These are phyloP conservation scores for Tilletia horrida DNA, from an alignment of 1,284 basidiomycete genomes.

Conservation along the genomic window DNA sequence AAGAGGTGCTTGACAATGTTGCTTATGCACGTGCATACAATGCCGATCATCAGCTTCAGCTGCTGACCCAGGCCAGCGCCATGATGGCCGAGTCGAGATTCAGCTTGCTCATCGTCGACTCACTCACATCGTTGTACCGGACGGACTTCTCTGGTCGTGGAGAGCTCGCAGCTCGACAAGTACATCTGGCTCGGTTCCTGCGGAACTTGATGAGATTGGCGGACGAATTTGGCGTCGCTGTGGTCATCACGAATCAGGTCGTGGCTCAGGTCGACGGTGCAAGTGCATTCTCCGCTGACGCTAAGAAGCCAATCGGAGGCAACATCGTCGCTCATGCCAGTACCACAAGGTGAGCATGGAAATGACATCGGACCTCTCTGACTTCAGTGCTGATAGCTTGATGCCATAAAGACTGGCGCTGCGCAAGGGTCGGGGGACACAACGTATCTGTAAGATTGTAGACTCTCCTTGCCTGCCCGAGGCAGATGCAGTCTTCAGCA, in stretches of 20 bases:
- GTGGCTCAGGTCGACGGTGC: constrained; percentile 96
- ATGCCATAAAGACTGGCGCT: constrained; percentile 61
- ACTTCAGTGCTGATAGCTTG: constrained; percentile 13
- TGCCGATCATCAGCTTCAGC: constrained; percentile 89
- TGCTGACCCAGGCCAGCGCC: constrained; percentile 86
- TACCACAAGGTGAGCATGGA: constrained; percentile 43
- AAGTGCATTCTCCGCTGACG: constrained; percentile 72
- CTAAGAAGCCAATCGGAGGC: constrained; percentile 80
- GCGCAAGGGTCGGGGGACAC: constrained; percentile 87
- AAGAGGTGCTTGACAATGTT: constrained; percentile 97
- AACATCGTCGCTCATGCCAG: constrained; percentile 56
- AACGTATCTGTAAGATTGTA: constrained; percentile 92
- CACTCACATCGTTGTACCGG: constrained; percentile 90
- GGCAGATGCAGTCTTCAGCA: constrained; percentile 91
- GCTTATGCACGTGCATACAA: constrained; percentile 98
- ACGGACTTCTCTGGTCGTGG: constrained; percentile 95
- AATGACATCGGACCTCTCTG: not conserved
- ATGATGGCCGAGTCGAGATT: constrained; percentile 70
- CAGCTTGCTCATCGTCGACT: constrained; percentile 92
- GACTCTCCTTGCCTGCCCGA: constrained; percentile 98
- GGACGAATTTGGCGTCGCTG: constrained; percentile 93
- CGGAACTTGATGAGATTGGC: constrained; percentile 87
- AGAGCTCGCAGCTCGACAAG: constrained; percentile 90
- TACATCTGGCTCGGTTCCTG: constrained; percentile 94
- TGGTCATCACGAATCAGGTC: constrained; percentile 97